Evolutionary conservation across 768 basidiomycete genomes (phyloP).

Genomic region (Mycena capillaripes): DNA sequence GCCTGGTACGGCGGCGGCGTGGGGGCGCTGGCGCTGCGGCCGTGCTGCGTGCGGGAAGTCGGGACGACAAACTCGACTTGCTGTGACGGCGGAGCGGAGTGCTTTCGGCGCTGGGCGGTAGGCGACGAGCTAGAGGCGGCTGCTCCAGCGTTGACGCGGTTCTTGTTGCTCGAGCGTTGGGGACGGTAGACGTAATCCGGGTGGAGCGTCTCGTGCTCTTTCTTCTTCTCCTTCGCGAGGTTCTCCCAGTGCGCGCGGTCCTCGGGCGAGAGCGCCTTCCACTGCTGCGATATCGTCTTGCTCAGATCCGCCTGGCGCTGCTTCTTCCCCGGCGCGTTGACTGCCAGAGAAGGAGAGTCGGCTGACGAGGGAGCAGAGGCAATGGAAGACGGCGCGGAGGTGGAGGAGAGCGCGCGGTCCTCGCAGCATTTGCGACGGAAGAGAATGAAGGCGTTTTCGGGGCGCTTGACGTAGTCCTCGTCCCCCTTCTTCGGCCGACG

Average conservation of each 20-base stretch:
- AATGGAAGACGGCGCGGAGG: conserved; percentile 23
- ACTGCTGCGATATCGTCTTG: conserved; percentile 86
- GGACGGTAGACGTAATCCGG: conserved; percentile 87
- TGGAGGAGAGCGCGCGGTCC: conserved; percentile 55
- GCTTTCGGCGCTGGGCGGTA: neutral
- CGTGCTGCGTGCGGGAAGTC: conserved; percentile 41
- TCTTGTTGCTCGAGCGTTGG: conserved; percentile 64
- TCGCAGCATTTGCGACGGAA: conserved; percentile 86
- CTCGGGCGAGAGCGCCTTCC: conserved; percentile 76
- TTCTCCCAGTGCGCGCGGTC: conserved; percentile 84
- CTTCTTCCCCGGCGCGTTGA: conserved; percentile 62
- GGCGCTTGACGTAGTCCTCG: conserved; percentile 85
- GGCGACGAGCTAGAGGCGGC: neutral
- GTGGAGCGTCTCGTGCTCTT: conserved; percentile 81
- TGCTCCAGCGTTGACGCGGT: conserved; percentile 38
- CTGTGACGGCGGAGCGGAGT: conserved; percentile 10
- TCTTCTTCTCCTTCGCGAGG: conserved; percentile 83
- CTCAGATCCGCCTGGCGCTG: conserved; percentile 85
- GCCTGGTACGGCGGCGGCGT: conserved; percentile 78
- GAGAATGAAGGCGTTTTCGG: conserved; percentile 81
- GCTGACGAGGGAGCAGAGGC: conserved; percentile 17
- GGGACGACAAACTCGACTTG: conserved; percentile 32
- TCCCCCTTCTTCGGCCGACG: conserved; percentile 80
- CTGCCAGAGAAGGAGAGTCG: conserved; percentile 28
- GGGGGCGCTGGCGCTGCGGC: conserved; percentile 67